These are phyloP conservation scores for Durotheca rogersii DNA, from an alignment of 495 filamentous ascomycete genomes.

Conservation along the genomic window DNA sequence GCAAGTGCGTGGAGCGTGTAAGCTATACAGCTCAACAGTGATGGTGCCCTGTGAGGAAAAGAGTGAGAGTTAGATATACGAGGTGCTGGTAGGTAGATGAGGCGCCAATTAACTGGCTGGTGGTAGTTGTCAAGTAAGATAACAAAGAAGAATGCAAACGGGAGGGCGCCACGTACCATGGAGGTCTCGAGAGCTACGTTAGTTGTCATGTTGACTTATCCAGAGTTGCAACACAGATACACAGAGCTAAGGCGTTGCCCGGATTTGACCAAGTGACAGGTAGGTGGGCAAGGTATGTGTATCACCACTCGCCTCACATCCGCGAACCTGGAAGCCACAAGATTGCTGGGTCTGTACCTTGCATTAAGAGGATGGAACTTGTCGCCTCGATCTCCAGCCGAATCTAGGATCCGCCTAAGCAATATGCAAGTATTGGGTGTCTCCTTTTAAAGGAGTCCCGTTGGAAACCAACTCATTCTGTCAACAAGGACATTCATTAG, in stretches of 20 bases:
- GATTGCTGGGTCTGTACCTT: not conserved
- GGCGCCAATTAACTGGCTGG: not conserved
- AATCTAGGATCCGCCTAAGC: too few relatives aligned
- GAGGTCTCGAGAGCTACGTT: conserved; percentile 77
- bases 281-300: too few relatives aligned
- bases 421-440: too few relatives aligned
- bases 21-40: conserved; percentile 79
- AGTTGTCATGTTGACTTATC: conserved; percentile 65
- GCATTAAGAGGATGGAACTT: not conserved
- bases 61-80: too few relatives aligned
- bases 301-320: not conserved
- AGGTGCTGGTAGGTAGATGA: conserved; percentile 4
- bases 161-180: conserved; percentile 58
- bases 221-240: too few relatives aligned
- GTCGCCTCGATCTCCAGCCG: too few relatives aligned
- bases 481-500: too few relatives aligned
- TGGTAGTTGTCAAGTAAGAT: too few relatives aligned
- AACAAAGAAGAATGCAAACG: conserved; percentile 21
- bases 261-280: too few relatives aligned
- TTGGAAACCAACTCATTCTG: too few relatives aligned
- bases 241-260: too few relatives aligned
- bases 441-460: too few relatives aligned
- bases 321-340: not conserved
- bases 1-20: conserved; percentile 64
- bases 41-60: conserved; percentile 67